Evolutionary conservation across 208 protist species (phyloP).

Genomic region (Trypanosoma mega): DNA sequence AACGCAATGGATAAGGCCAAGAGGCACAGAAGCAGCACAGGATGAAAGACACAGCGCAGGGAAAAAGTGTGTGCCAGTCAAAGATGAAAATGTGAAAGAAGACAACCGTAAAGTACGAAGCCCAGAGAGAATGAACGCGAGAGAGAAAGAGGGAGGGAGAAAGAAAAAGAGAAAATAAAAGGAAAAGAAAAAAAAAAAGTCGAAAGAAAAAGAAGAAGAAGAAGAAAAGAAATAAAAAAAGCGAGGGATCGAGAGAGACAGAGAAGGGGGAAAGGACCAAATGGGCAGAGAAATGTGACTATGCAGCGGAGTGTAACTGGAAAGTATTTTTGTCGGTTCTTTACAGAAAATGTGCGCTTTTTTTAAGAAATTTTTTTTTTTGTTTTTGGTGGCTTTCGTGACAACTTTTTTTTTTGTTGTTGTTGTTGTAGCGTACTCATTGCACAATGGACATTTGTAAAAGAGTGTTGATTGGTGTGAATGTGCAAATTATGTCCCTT

Average conservation of each 20-base stretch:
- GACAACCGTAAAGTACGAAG: not conserved
- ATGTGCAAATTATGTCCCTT: too few relatives aligned
- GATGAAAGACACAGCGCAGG: slow-evolving; percentile 9
- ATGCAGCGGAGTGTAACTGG: too few relatives aligned
- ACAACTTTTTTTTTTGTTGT: too few relatives aligned
- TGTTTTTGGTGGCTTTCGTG: too few relatives aligned
- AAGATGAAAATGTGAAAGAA: slow-evolving; percentile 2
- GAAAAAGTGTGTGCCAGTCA: slow-evolving; percentile 1
- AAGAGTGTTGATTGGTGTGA: too few relatives aligned
- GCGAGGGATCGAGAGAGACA: not conserved
- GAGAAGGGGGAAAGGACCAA: not conserved
- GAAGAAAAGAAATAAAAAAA: not conserved
- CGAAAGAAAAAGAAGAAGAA: not conserved
- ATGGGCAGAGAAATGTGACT: not conserved
- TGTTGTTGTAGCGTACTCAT: too few relatives aligned
- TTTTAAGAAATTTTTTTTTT: too few relatives aligned
- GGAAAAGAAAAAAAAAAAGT: not conserved
- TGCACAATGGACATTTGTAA: too few relatives aligned
- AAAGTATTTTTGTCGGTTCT: too few relatives aligned
- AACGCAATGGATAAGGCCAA: slow-evolving; percentile 34
- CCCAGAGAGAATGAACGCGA: not conserved
- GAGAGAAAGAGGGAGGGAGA: not conserved
- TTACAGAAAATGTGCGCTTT: too few relatives aligned
- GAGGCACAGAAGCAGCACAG: slow-evolving; percentile 20
- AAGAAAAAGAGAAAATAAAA: not conserved